Percentiles rank a stretch among this genome's conserved stretches.
Evolutionary conservation across 1,284 basidiomycete genomes (phyloP).

Genomic region (Rhizoctonia solani): DNA sequence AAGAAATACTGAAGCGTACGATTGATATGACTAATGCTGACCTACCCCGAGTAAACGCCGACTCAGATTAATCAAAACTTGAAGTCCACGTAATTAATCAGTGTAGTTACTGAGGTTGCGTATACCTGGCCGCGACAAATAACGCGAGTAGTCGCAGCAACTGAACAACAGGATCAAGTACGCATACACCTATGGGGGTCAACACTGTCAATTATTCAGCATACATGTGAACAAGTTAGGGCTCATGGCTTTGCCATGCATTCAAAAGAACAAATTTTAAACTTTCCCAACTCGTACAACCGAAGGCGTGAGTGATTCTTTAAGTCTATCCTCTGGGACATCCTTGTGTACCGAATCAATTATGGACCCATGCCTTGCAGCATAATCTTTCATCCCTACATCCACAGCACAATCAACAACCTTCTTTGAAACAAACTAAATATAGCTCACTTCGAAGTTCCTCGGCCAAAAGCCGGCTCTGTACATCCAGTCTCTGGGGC

Average conservation of each 20-base stretch:
- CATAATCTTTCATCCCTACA: slow-evolving; percentile 15
- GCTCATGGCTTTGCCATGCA: too few species aligned
- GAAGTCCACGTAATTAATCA: too few species aligned
- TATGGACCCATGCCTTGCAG: background rate
- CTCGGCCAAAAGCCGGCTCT: slow-evolving; percentile 14
- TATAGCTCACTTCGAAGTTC: slow-evolving; percentile 12
- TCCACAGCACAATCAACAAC: background rate
- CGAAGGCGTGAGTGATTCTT: slow-evolving; percentile 12
- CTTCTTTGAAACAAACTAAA: background rate
- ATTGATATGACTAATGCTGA: slow-evolving; percentile 6
- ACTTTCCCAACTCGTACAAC: background rate
- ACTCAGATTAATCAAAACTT: too few species aligned
- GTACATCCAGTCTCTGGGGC: slow-evolving; percentile 13
- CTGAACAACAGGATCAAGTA: too few species aligned
- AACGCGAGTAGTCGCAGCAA: too few species aligned
- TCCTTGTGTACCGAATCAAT: slow-evolving; percentile 24
- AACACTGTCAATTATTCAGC: too few species aligned
- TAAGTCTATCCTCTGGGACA: slow-evolving; percentile 1
- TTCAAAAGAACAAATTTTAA: background rate
- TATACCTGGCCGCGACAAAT: too few species aligned
- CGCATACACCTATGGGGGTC: too few species aligned
- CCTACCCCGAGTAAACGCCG: background rate
- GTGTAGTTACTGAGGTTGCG: too few species aligned
- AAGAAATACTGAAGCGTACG: too few species aligned
- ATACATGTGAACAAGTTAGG: too few species aligned